Base-by-base conservation (phyloP, 371 early-diverging fungal species). In the Nosema muscidifuracis region DNA sequence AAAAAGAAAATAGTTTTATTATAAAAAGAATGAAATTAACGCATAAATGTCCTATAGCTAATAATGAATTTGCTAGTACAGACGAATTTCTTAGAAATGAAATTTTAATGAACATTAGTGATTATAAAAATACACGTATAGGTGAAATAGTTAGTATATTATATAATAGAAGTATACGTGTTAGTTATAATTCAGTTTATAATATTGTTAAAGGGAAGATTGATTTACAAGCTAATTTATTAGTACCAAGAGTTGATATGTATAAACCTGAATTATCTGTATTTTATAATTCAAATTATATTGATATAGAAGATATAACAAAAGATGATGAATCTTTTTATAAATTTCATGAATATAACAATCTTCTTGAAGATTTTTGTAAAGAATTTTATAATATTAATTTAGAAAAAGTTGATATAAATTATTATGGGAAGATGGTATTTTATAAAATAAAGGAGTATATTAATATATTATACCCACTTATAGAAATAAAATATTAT, bases 41-140 rank as follows among this genome's bases (percentile, higher is more conserved):
- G 4, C 83, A 82, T 56, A 82, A 80, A 61, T 82, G 83, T 47
- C 79, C 81, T 0, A 60, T 67, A 34, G 74, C 58, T 2, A 42
- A 57, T 63, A 58, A 28, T 0, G 70, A 76, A 22, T 67, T 66
- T 42, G 38, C 26, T 7, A 33, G 36, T 65, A 64, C 70, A 2
- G 47, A 51, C 7, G 70, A 77, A 26, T 73, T 68, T 65, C 24
- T 77, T 24, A 53, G 61, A 69, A 44, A 50, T 16, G 77, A 77
- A 53, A 68, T 77, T 0, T 34, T 61, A 2, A 40, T 22, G n/a
- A 62, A 31, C 9, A 66, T 55, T 57, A 62, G 57, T 2, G 58
- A 64, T 58, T 47, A 47, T 47, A 15, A 22, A 28, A 9, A 67
- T 31, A 65, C 66, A 28, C 24, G 78, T 15, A 74, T 79, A 22